A percentile compares a stretch with the other conserved stretches of the same genome.
These are phyloP conservation scores for Camillea tinctor DNA, from an alignment of 2,329 filamentous ascomycete species.

Conservation along the genomic window DNA sequence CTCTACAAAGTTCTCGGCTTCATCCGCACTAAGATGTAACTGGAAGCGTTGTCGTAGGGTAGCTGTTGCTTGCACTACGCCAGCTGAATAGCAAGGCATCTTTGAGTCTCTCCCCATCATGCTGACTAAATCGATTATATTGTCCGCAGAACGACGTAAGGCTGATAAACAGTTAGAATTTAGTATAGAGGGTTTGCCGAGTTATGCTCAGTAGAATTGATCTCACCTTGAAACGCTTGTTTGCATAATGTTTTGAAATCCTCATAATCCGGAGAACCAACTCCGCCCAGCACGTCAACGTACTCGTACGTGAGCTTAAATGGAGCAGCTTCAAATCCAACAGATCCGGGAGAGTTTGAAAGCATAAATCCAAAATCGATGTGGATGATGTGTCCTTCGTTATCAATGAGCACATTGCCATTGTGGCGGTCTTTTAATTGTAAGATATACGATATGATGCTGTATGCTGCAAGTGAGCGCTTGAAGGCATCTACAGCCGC, in stretches of 20 bases:
- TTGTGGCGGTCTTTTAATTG: constrained; percentile 87
- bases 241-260: constrained; percentile 80
- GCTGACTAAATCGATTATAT: constrained; percentile 77
- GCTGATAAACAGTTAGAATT: constrained; percentile 44
- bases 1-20: constrained; percentile 79
- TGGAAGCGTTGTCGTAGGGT: constrained; percentile 74
- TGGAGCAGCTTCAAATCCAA: constrained; percentile 82
- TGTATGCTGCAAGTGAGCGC: constrained; percentile 79
- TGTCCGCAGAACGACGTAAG: constrained; percentile 73
- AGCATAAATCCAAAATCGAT: constrained; percentile 92
- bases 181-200: not conserved
- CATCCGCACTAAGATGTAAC: constrained; percentile 77
- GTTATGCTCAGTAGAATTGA: not conserved
- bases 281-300: constrained; percentile 76
- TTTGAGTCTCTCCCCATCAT: constrained; percentile 82
- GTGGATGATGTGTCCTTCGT: constrained; percentile 81
- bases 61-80: constrained; percentile 67
- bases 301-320: constrained; percentile 88
- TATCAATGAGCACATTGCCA: constrained; percentile 82
- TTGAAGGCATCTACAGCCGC: constrained; percentile 77
- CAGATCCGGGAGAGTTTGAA: constrained; percentile 79
- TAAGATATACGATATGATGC: constrained; percentile 78
- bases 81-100: constrained; percentile 80
- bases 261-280: constrained; percentile 67
- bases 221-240: constrained; percentile 73